phyloP scores from a whole-genome alignment of 2,329 filamentous ascomycete genomes.

The Calonectria naviculata region DNA sequence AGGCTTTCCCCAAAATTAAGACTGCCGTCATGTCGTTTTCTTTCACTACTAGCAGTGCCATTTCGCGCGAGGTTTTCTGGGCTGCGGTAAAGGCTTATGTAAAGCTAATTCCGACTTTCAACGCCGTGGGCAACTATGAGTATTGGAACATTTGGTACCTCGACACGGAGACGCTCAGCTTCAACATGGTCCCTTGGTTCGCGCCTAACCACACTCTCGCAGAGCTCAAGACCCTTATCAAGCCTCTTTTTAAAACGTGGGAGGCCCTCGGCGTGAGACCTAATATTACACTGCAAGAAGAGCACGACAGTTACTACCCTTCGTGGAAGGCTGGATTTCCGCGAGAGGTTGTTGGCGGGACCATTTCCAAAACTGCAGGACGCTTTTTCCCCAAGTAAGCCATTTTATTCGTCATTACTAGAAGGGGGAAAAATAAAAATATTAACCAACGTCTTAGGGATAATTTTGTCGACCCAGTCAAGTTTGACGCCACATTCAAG shows the following conservation, averaged over 20 bases:
- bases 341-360: slow-evolving; percentile 25
- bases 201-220: slow-evolving; percentile 31
- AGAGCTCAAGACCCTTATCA: slow-evolving; percentile 20
- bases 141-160: slow-evolving; percentile 35
- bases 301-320: slow-evolving; percentile 30
- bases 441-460: slow-evolving; percentile 1
- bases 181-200: slow-evolving; percentile 37
- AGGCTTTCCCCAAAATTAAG: slow-evolving; percentile 48
- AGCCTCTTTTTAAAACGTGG: slow-evolving; percentile 28
- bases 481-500: slow-evolving; percentile 47
- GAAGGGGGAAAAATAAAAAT: background rate
- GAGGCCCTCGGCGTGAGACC: slow-evolving; percentile 22
- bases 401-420: fast-evolving
- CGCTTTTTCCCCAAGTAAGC: slow-evolving; percentile 35
- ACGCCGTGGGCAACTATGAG: slow-evolving; percentile 33
- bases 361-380: slow-evolving; percentile 32
- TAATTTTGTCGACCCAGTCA: slow-evolving; percentile 31
- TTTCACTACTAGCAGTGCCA: slow-evolving; percentile 27
- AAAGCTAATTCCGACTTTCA: slow-evolving; percentile 29
- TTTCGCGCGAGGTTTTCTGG: slow-evolving; percentile 34
- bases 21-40: slow-evolving; percentile 34
- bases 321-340: slow-evolving; percentile 37
- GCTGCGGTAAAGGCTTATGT: slow-evolving; percentile 27
- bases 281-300: slow-evolving; percentile 18
- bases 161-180: slow-evolving; percentile 18